Base-by-base conservation (phyloP, 805 yeast species). In the Blastobotrys attinorum region DNA sequence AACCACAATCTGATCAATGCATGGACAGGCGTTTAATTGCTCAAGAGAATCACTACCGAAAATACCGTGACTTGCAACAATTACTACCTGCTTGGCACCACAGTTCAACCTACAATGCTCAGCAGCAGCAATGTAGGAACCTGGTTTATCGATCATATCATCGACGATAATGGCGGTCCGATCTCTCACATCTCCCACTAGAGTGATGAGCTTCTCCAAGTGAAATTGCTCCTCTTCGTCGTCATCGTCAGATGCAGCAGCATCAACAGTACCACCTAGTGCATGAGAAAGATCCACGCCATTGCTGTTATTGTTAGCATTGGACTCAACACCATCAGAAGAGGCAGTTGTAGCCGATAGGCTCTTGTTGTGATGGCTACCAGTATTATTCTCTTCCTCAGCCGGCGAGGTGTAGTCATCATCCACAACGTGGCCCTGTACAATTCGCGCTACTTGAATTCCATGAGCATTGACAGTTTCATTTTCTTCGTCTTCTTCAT, bases 121-220 rank as follows among this genome's bases (percentile, higher is more conserved):
- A 27, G 99, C 98, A 35, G 98, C 98, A 23, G 97, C 90, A 51
- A 92, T 83, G 61, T 89, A 90, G 7, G 95, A 79, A 51, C 82
- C 81, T 37, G 96, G 96, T 61, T 92, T 87, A 62, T 92, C 98
- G 56, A 92, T 83, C 94, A 92, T 86, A 62, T 92, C 99, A 66
- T 92, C 99, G 47, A 92, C 72, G 47, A 92, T 84, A 53, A 92
- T 85, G 16, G 97, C 97, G 4, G 95, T 84, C 64, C 85, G 85
- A 55, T 79, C 83, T 52, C 84, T 79, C 40, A 92, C 98, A 61
- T 90, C 94, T 49, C 99, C 99, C 37, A 92, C 99, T 45, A 92
- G 73, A 11, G 98, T 92, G 60, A 92, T 92, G 58, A 90, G 75
- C 64, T 87, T 89, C 64, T 90, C 97, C 36, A 70, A 67, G 47